These are phyloP conservation scores for Yarrowia porcina DNA, from an alignment of 805 yeast species.

Conservation along the genomic window DNA sequence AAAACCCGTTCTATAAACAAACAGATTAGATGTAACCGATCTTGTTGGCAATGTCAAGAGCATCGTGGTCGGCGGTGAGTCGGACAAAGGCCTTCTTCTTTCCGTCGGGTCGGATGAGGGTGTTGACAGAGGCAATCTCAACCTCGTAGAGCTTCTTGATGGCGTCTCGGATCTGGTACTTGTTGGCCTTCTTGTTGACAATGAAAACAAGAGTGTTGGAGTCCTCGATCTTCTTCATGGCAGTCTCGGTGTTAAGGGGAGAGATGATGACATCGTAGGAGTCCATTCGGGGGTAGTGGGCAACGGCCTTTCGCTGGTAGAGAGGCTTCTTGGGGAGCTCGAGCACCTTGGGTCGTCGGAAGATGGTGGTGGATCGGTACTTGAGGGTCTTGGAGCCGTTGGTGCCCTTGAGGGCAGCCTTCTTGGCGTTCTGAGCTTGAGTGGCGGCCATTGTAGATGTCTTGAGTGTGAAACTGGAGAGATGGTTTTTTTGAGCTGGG, in stretches of 20 bases:
- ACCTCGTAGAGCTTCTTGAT: constrained; percentile 98
- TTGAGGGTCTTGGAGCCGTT: constrained; percentile 85
- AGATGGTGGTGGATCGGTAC: constrained; percentile 92
- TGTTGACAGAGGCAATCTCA: constrained; percentile 90
- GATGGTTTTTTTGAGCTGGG: not conserved
- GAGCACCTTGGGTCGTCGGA: constrained; percentile 97
- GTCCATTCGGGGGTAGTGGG: constrained; percentile 96
- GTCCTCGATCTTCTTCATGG: constrained; percentile 99
- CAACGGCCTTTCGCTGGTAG: constrained; percentile 92
- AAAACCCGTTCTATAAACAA: not conserved
- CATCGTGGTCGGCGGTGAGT: constrained; percentile 98
- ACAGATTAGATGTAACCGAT: constrained; percentile 88
- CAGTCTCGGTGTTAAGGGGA: constrained; percentile 97
- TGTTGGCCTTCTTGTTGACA: constrained; percentile 96
- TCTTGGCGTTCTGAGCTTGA: constrained; percentile 97
- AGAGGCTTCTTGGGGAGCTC: constrained; percentile 91
- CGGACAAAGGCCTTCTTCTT: constrained; percentile 99
- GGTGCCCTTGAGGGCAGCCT: constrained; percentile 97
- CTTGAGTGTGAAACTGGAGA: constrained; percentile 9
- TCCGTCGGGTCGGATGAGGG: constrained; percentile 98
- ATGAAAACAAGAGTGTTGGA: constrained; percentile 99
- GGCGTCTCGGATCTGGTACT: constrained; percentile 96
- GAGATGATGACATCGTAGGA: constrained; percentile 89
- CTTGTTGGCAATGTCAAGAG: constrained; percentile 99
- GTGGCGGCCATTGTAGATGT: constrained; percentile 39